Evolutionary conservation across 176 grass and related monocot species (phyloP).

Genomic region (Ensete glaucum): DNA sequence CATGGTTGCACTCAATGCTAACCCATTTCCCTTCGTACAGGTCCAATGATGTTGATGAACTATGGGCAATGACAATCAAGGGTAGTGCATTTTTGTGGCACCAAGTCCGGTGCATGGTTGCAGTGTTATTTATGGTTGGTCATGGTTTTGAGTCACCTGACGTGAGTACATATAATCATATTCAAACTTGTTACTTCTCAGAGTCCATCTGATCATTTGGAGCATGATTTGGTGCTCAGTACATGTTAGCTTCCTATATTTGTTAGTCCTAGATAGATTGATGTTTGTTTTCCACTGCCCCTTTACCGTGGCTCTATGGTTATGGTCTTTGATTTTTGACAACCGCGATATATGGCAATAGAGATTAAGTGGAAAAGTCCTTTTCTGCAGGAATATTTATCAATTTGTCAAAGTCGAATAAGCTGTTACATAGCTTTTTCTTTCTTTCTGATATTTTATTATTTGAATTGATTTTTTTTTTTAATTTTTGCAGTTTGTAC

Average conservation of each 20-base stretch:
- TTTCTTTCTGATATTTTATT: neutral
- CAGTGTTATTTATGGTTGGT: slow-evolving; percentile 83
- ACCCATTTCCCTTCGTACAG: slow-evolving; percentile 13
- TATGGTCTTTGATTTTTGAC: neutral
- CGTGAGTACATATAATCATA: slow-evolving; percentile 42
- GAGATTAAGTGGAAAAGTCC: too few relatives aligned
- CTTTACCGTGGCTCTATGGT: neutral
- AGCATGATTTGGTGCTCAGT: neutral
- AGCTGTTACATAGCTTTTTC: neutral
- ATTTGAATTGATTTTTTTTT: neutral
- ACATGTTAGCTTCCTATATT: neutral
- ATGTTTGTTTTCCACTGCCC: neutral
- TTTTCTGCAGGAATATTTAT: neutral
- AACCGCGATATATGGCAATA: neutral
- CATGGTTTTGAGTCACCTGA: slow-evolving; percentile 69
- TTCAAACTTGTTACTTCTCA: slow-evolving; percentile 17
- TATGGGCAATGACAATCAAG: slow-evolving; percentile 76
- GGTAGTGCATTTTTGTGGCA: slow-evolving; percentile 96
- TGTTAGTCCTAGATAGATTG: neutral
- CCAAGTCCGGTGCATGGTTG: slow-evolving; percentile 97
- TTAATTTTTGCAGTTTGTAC: neutral
- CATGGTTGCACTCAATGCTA: too few relatives aligned
- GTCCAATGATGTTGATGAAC: slow-evolving; percentile 58
- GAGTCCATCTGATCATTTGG: neutral
- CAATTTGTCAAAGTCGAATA: neutral